These are phyloP conservation scores for Melastoma malabathricum DNA, from an alignment of 345 rosid species.

Conservation along the genomic window DNA sequence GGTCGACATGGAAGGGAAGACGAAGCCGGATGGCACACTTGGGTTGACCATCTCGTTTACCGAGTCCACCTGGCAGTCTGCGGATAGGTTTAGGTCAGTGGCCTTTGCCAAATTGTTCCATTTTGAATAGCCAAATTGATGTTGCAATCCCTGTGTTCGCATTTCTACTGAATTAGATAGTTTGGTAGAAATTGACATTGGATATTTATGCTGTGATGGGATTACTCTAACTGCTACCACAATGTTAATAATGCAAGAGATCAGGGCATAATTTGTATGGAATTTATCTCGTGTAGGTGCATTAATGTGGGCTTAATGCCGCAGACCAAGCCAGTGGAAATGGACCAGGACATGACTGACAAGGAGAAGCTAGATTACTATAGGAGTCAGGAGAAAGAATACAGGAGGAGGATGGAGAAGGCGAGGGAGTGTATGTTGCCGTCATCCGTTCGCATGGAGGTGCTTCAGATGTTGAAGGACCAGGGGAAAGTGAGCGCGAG, in stretches of 20 bases:
- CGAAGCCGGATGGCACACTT: conserved; percentile 74
- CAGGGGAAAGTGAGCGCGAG: conserved; percentile 86
- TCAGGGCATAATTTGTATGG: no score
- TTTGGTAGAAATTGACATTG: no score
- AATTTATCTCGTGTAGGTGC: conserved; percentile 20
- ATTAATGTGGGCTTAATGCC: conserved; percentile 81
- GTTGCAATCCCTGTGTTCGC: no score
- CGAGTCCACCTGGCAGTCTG: conserved; percentile 91
- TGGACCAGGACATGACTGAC: conserved; percentile 93
- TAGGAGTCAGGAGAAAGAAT: conserved; percentile 75
- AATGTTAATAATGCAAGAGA: no score
- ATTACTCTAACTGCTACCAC: no score
- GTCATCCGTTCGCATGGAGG: conserved; percentile 35
- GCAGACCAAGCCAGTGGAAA: conserved; percentile 72
- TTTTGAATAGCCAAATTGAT: no score
- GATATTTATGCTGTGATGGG: no score
- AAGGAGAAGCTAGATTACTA: conserved; percentile 89
- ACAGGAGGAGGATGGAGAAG: conserved; percentile 64
- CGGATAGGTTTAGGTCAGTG: conserved; percentile 38
- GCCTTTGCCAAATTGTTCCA: no score
- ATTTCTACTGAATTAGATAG: no score
- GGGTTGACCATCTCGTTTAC: conserved; percentile 52
- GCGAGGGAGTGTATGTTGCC: conserved; percentile 82
- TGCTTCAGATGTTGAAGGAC: conserved; percentile 58
- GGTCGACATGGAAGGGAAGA: conserved; percentile 76